Conservation (phyloP, 768 basidiomycete species). For the Lactifluus subvellereus region DNA sequence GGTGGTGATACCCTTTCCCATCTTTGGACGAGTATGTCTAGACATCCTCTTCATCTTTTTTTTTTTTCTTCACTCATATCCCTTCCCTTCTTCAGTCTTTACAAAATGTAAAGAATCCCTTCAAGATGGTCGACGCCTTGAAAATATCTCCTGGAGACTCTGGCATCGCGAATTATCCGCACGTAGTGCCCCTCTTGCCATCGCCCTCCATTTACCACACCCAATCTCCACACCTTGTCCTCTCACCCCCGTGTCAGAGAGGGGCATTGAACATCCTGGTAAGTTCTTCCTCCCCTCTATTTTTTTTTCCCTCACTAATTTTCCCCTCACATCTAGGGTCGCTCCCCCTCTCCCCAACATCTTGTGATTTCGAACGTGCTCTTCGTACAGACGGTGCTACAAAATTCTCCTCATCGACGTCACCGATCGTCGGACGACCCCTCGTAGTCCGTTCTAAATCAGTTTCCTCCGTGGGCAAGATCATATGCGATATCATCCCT, state of each 20-base stretch:
- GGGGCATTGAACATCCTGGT: constrained; percentile 1
- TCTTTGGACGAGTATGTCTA: constrained; percentile 62
- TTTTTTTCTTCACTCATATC: not conserved
- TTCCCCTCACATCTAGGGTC: not conserved
- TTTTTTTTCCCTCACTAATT: not conserved
- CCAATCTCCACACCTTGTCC: not conserved
- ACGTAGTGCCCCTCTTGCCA: constrained; percentile 29
- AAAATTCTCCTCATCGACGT: constrained; percentile 9
- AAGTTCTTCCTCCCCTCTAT: not conserved
- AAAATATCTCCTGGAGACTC: constrained; percentile 85
- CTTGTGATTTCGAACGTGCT: not conserved
- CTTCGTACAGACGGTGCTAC: not conserved
- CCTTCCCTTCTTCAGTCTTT: constrained; percentile 49
- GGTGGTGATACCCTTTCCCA: constrained; percentile 58
- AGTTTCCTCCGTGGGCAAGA: constrained; percentile 36
- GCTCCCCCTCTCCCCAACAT: not conserved
- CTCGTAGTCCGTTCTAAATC: constrained; percentile 23
- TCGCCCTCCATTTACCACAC: constrained; percentile 28
- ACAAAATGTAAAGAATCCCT: constrained; percentile 77
- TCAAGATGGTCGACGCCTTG: constrained; percentile 73
- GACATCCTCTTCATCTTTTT: constrained; percentile 2
- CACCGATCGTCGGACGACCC: not conserved
- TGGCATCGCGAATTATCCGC: constrained; percentile 64
- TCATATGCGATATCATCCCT: constrained; percentile 59
- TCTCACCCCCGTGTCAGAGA: constrained; percentile 22